These are phyloP conservation scores for Claviceps cyperi DNA, from an alignment of 2,329 filamentous ascomycete genomes.

Conservation along the genomic window DNA sequence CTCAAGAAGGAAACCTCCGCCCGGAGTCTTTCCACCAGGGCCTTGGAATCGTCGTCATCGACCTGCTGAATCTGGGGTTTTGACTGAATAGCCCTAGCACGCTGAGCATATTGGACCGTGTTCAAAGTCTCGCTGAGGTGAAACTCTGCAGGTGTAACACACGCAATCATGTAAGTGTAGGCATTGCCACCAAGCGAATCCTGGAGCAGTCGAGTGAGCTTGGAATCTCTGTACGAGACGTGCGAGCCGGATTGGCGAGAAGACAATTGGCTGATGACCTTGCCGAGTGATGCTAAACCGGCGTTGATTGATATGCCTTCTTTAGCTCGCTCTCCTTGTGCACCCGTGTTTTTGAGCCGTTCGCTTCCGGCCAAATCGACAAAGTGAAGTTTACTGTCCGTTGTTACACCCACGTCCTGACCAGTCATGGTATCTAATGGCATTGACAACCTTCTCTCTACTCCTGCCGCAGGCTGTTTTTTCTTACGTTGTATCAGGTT, in stretches of 20 bases:
- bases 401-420: constrained; percentile 54
- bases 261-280: constrained; percentile 95
- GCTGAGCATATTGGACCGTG: constrained; percentile 92
- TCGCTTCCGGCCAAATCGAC: constrained; percentile 96
- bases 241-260: constrained; percentile 76
- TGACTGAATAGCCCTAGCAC: constrained; percentile 90
- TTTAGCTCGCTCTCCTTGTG: constrained; percentile 82
- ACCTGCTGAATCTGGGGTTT: constrained; percentile 92
- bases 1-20: constrained; percentile 87
- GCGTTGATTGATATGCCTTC: constrained; percentile 98
- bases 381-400: constrained; percentile 97
- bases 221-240: constrained; percentile 97
- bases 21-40: constrained; percentile 81
- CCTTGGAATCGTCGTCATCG: constrained; percentile 88
- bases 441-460: constrained; percentile 77
- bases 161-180: constrained; percentile 99
- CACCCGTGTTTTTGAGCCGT: constrained; percentile 90
- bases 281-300: constrained; percentile 83
- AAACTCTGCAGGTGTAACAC: constrained; percentile 91
- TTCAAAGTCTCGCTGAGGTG: constrained; percentile 96
- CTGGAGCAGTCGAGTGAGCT: constrained; percentile 83
- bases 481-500: constrained; percentile 79
- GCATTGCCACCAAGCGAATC: constrained; percentile 94
- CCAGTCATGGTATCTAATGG: constrained; percentile 67
- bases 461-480: constrained; percentile 37